Conservation (phyloP, 805 yeast genomes). For the Tetrapisispora nanseiensis region DNA sequence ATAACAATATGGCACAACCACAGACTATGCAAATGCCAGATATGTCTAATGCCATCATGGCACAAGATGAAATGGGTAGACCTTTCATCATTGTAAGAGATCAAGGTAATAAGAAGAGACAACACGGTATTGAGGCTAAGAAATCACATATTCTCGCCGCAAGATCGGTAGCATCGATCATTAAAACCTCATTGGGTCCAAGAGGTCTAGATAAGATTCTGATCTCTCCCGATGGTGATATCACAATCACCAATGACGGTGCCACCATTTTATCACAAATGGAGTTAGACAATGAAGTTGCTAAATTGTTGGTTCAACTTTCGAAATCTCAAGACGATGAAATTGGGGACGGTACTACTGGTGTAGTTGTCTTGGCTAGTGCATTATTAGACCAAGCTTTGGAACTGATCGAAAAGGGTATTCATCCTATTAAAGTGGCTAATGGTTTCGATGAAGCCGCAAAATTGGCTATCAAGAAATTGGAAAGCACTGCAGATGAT, state of each 20-base stretch:
- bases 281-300: constrained; percentile 94
- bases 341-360: constrained; percentile 98
- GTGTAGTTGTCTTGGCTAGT: constrained; percentile 94
- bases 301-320: constrained; percentile 86
- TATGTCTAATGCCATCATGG: constrained; percentile 95
- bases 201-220: constrained; percentile 96
- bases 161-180: constrained; percentile 83
- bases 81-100: constrained; percentile 97
- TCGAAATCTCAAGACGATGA: constrained; percentile 95
- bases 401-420: constrained; percentile 90
- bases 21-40: constrained; percentile 59
- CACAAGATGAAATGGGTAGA: constrained; percentile 98
- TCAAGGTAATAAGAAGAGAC: constrained; percentile 51
- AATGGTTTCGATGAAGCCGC: constrained; percentile 97
- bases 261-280: constrained; percentile 93
- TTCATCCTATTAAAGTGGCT: constrained; percentile 94
- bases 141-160: constrained; percentile 91
- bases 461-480: constrained; percentile 69
- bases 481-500: constrained; percentile 67
- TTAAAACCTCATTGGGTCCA: constrained; percentile 91
- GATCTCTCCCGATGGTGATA: constrained; percentile 93
- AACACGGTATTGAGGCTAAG: constrained; percentile 70
- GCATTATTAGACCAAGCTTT: constrained; percentile 90
- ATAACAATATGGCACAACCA: constrained; percentile 6
- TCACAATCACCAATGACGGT: constrained; percentile 96